phyloP scores from a whole-genome alignment of 2,329 filamentous ascomycete species.

The Ceratocystis ficicola region DNA sequence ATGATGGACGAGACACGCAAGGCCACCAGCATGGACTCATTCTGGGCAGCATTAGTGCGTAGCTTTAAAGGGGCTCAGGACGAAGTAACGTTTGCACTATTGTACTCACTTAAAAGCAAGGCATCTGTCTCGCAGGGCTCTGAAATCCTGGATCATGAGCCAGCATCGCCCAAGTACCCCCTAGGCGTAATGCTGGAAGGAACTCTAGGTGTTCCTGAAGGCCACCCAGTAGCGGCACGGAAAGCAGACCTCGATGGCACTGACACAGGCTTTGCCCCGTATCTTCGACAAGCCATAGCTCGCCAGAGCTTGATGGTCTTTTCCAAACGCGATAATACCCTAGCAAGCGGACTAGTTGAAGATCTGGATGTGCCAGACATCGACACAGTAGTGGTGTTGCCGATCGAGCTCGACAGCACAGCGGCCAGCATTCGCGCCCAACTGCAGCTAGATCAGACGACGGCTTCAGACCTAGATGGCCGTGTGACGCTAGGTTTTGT shows the following conservation, averaged over 20 bases:
- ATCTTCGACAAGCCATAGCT: slow-evolving; percentile 62
- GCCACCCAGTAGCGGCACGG: slow-evolving; percentile 48
- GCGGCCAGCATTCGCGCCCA: slow-evolving; percentile 50
- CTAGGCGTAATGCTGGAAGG: slow-evolving; percentile 60
- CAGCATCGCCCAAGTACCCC: slow-evolving; percentile 34
- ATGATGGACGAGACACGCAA: slow-evolving; percentile 62
- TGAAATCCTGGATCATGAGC: background rate
- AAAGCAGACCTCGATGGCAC: slow-evolving; percentile 58
- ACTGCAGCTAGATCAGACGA: slow-evolving; percentile 58
- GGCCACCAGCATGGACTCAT: slow-evolving; percentile 58
- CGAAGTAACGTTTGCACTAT: slow-evolving; percentile 63
- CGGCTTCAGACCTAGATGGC: slow-evolving; percentile 31
- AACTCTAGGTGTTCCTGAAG: slow-evolving; percentile 52
- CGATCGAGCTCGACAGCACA: slow-evolving; percentile 61
- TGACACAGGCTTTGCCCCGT: slow-evolving; percentile 60
- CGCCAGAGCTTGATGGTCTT: slow-evolving; percentile 55
- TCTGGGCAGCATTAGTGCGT: slow-evolving; percentile 58
- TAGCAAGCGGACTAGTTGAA: slow-evolving; percentile 48
- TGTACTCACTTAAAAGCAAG: slow-evolving; percentile 59
- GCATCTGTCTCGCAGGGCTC: slow-evolving; percentile 47
- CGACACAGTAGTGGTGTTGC: slow-evolving; percentile 62
- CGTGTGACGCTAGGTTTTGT: slow-evolving; percentile 17
- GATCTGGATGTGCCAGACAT: slow-evolving; percentile 60
- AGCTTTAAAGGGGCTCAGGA: slow-evolving; percentile 62
- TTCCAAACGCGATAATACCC: slow-evolving; percentile 51